Evolutionary conservation across 148 eudicot species (phyloP), one percentile per base, ranked within the genome.

Genomic region (Nepenthes mirabilis): DNA sequence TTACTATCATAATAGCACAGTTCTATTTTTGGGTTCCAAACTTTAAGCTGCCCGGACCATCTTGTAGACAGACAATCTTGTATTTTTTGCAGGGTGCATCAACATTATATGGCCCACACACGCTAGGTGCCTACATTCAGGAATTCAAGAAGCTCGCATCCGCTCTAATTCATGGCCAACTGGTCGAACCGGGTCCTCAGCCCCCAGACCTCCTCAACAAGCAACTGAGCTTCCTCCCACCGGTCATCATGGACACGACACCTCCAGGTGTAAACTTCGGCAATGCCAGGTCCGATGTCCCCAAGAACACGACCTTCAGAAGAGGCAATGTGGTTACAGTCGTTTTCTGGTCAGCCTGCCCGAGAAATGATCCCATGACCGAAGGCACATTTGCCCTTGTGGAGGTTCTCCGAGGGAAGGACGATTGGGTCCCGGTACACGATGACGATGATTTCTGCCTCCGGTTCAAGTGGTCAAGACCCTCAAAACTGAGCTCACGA

Each of bases 361-460:
- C 98, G 2, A 82, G 98, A 72, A 91, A 91, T 55, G 91, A 91
- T 70, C 91, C 88, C 63, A 64, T 85, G 94, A 91, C 94, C 2
- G 98, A 91, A 73, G 95, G 90, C 55, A 91, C 96, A 9, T 91
- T 85, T 53, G 67, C 94, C 56, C 76, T 83, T 11, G 96, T 91
- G 43, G 98, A 91, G 70, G 70, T 72, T 34, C 83, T 91, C 56
- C 82, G 55, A 12, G 88, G 83, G 13, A 63, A 72, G 67, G 79
- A 75, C 60, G 51, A 79, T 0, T 91, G 98, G 98, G 75, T 69
- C 36, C 88, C 98, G 4, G 80, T 65, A 47, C 79, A 91, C 53
- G 98, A 91, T 10, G 98, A 91, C 11, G 98, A 91, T 48, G 98
- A 91, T 72, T 82, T 88, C 49, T 85, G 91, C 64, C 85, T 88